Evolutionary conservation across 257 asterid genomes (phyloP).

Genomic region (Nyctanthes arbortristis): DNA sequence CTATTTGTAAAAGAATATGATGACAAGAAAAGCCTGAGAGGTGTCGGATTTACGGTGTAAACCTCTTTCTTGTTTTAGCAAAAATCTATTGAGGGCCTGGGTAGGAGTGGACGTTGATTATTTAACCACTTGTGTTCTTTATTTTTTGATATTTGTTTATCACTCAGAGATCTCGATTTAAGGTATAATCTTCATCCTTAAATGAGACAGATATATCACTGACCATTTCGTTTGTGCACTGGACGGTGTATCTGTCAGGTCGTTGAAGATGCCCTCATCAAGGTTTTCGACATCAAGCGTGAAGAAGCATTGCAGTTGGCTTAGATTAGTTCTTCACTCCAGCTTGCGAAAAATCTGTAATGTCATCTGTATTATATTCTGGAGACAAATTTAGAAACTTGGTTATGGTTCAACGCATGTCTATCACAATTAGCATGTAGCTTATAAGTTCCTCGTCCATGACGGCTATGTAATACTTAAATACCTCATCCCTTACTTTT

Average conservation of each 20-base stretch:
- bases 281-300: conserved; percentile 74
- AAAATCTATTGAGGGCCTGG: neutral
- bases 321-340: conserved; percentile 26
- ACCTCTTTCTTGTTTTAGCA: neutral
- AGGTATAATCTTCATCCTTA: neutral
- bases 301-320: conserved; percentile 72
- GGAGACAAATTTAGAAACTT: neutral
- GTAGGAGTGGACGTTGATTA: too few relatives aligned
- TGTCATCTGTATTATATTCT: neutral
- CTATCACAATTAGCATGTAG: too few relatives aligned
- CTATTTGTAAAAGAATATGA: neutral
- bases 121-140: neutral
- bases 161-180: neutral
- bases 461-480: too few relatives aligned
- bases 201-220: neutral
- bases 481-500: too few relatives aligned
- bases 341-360: neutral
- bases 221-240: neutral
- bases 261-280: conserved; percentile 78
- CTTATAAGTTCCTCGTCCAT: too few relatives aligned
- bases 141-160: neutral
- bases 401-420: neutral
- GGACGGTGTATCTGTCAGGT: conserved; percentile 53
- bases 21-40: neutral
- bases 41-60: neutral